Percentiles rank a stretch among this genome's conserved stretches.
phyloP scores from a whole-genome alignment of 495 filamentous ascomycete genomes.

The Penicillium goetzii region DNA sequence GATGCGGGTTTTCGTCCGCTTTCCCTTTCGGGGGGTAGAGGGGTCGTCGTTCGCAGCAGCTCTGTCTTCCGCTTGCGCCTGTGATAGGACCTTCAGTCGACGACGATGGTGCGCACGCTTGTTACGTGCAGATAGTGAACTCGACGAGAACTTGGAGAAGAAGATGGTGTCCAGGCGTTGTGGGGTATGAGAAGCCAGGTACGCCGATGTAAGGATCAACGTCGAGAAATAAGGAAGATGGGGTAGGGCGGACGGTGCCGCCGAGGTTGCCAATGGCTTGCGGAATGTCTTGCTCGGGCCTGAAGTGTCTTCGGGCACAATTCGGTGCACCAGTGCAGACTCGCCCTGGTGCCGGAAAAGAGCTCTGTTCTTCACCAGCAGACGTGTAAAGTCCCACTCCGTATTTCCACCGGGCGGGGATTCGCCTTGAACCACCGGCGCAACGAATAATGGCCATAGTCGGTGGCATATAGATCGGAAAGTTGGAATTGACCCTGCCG shows the following conservation, averaged over 20 bases:
- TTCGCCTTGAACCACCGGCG: slow-evolving; percentile 45
- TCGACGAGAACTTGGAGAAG: slow-evolving; percentile 80
- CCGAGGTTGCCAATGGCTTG: slow-evolving; percentile 32
- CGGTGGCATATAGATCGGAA: slow-evolving; percentile 56
- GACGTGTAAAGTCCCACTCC: slow-evolving; percentile 78
- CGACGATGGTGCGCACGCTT: slow-evolving; percentile 62
- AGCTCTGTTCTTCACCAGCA: slow-evolving; percentile 72
- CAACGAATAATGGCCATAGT: slow-evolving; percentile 79
- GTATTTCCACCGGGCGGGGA: slow-evolving; percentile 43
- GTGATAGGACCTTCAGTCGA: slow-evolving; percentile 50
- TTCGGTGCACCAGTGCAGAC: slow-evolving; percentile 66
- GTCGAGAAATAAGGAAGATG: slow-evolving; percentile 78
- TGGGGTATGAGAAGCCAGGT: slow-evolving; percentile 89
- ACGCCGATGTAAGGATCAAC: slow-evolving; percentile 81
- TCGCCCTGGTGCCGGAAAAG: slow-evolving; percentile 84
- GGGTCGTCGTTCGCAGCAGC: slow-evolving; percentile 33
- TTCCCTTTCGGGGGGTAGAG: slow-evolving; percentile 41
- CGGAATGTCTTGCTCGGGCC: slow-evolving; percentile 26
- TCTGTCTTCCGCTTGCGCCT: slow-evolving; percentile 46
- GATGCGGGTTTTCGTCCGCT: slow-evolving; percentile 47
- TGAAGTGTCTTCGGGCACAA: slow-evolving; percentile 55
- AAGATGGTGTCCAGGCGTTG: slow-evolving; percentile 74
- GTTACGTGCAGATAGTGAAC: slow-evolving; percentile 48
- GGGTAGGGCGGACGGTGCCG: slow-evolving; percentile 43
- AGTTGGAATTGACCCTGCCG: slow-evolving; percentile 47